Conservation (phyloP, 2,329 filamentous ascomycete genomes). For the Corynespora cassiicola region DNA sequence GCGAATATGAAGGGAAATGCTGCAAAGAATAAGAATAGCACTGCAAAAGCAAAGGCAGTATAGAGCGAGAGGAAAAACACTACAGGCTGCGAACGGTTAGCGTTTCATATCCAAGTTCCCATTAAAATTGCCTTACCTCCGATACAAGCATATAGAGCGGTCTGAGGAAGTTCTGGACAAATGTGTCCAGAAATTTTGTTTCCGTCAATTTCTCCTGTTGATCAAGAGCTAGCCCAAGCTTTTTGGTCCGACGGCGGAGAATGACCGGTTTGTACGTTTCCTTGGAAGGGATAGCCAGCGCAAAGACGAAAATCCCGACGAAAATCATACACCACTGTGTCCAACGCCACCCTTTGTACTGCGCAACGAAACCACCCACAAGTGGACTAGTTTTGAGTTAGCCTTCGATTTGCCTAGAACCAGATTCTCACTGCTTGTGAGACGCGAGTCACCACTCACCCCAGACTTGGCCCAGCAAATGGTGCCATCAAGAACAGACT, state of each 20-base stretch:
- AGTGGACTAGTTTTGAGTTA: constrained; percentile 41
- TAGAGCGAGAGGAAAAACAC: constrained; percentile 44
- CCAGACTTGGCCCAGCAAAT: constrained; percentile 47
- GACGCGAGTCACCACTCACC: too few species aligned
- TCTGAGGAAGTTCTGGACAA: constrained; percentile 54
- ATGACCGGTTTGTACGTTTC: constrained; percentile 65
- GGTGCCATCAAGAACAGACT: constrained; percentile 49
- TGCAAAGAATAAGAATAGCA: constrained; percentile 45
- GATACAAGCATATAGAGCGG: constrained; percentile 56
- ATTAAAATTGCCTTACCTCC: constrained; percentile 24
- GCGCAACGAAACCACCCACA: constrained; percentile 51
- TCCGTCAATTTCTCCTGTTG: constrained; percentile 7
- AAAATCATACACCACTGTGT: constrained; percentile 53
- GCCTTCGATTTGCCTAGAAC: background rate
- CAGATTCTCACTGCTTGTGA: too few species aligned
- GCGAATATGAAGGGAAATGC: constrained; percentile 42
- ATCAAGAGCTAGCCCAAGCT: constrained; percentile 31
- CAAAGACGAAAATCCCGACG: constrained; percentile 44
- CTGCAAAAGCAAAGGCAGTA: constrained; percentile 41
- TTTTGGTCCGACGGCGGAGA: constrained; percentile 46
- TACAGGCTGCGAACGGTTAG: constrained; percentile 27
- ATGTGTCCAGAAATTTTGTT: constrained; percentile 21
- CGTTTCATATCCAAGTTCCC: background rate
- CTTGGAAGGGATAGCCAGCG: constrained; percentile 50
- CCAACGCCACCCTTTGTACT: constrained; percentile 56